Evolutionary conservation across 768 basidiomycete species (phyloP).

Genomic region (Gloeophyllum trabeum): DNA sequence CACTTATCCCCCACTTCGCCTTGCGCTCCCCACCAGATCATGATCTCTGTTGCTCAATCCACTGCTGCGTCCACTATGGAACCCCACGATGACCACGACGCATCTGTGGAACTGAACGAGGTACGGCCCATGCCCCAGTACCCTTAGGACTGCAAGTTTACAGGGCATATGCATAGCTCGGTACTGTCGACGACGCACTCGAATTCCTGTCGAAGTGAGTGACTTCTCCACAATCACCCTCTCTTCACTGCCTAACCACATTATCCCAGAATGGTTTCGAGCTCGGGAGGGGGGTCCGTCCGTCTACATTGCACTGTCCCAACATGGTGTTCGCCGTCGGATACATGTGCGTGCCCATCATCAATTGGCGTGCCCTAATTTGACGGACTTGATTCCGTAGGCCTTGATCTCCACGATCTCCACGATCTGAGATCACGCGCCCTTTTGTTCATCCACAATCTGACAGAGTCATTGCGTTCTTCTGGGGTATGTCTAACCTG

Average conservation of each 20-base stretch:
- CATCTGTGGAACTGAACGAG: too few species aligned
- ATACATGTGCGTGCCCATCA: conserved; percentile 36
- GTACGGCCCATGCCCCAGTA: too few species aligned
- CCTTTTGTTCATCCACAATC: conserved; percentile 51
- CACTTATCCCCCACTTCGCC: too few species aligned
- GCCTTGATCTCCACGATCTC: conserved; percentile 57
- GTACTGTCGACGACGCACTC: conserved; percentile 43
- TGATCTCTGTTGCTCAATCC: too few species aligned
- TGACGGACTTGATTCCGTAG: conserved; percentile 19
- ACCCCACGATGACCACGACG: too few species aligned
- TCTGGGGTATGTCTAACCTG: conserved; percentile 37
- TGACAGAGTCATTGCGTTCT: conserved; percentile 45
- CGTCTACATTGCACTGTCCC: conserved; percentile 57
- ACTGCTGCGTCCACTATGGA: too few species aligned
- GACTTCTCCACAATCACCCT: background rate
- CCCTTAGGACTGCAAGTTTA: too few species aligned
- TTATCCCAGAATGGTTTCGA: conserved; percentile 31
- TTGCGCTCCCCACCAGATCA: too few species aligned
- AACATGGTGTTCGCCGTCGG: conserved; percentile 48
- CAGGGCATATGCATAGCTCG: conserved; percentile 25
- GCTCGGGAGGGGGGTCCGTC: conserved; percentile 32
- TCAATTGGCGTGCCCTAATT: background rate
- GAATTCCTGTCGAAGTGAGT: conserved; percentile 51
- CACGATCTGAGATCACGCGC: conserved; percentile 52
- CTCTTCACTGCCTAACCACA: background rate